Conservation (phyloP, 2,329 filamentous ascomycete genomes). For the Aspergillus tanneri region DNA sequence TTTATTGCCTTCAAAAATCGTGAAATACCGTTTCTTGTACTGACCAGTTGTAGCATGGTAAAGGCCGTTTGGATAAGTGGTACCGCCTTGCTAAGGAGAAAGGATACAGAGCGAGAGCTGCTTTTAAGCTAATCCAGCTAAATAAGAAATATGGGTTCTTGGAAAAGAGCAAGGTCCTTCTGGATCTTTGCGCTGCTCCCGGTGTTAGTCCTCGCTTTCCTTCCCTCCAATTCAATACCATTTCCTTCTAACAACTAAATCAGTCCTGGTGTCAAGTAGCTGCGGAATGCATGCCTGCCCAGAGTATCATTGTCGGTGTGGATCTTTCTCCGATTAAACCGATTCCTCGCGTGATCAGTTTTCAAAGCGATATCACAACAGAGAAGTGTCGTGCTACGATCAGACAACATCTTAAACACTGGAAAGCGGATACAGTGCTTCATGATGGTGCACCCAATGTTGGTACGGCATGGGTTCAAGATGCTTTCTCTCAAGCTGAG, state of each 20-base stretch:
- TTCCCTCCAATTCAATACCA: neutral
- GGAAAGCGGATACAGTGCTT: constrained; percentile 92
- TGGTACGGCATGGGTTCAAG: constrained; percentile 95
- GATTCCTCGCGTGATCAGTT: constrained; percentile 89
- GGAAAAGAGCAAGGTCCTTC: constrained; percentile 90
- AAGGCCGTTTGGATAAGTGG: constrained; percentile 98
- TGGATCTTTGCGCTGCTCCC: constrained; percentile 96
- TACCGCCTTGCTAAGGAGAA: constrained; percentile 99
- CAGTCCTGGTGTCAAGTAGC: constrained; percentile 96
- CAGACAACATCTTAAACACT: constrained; percentile 84
- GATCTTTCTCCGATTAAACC: constrained; percentile 94
- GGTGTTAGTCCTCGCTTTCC: constrained; percentile 59
- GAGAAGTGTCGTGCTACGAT: constrained; percentile 93
- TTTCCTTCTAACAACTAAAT: constrained; percentile 21
- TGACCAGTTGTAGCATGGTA: constrained; percentile 66
- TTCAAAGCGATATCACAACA: constrained; percentile 97
- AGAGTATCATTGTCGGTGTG: constrained; percentile 88
- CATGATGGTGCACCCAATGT: constrained; percentile 98
- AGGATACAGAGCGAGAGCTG: constrained; percentile 90
- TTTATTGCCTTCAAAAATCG: neutral
- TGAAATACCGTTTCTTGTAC: constrained; percentile 16
- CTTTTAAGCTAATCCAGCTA: constrained; percentile 96
- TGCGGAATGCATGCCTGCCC: constrained; percentile 87
- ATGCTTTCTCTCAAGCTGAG: constrained; percentile 97
- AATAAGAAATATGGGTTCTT: constrained; percentile 99